A percentile compares a stretch with the other conserved stretches of the same genome.
These are phyloP conservation scores for Puccinia hordei DNA, from an alignment of 1,284 basidiomycete genomes.

Conservation along the genomic window DNA sequence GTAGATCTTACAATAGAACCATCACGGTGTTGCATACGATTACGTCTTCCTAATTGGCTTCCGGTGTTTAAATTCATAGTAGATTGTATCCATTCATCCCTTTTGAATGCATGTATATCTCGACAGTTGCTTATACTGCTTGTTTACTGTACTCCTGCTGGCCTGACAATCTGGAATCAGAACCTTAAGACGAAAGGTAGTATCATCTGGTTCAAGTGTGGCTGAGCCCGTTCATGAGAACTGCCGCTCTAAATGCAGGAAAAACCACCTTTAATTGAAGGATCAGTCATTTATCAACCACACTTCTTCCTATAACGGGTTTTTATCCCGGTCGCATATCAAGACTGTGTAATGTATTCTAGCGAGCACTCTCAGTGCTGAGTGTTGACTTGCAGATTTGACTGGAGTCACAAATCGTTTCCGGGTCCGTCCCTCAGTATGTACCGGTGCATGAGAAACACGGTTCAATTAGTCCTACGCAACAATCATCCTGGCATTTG, in stretches of 20 bases:
- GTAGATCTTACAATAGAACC: background rate
- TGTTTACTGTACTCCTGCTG: background rate
- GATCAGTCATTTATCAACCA: conserved; percentile 2
- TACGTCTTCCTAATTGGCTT: too few species aligned
- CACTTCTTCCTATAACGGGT: background rate
- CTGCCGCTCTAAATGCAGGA: conserved; percentile 6
- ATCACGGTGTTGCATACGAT: background rate
- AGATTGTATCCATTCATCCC: too few species aligned
- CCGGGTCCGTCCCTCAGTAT: conserved; percentile 12
- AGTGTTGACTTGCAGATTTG: background rate
- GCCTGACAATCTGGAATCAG: conserved; percentile 16
- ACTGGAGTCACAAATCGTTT: background rate
- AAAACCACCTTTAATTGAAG: background rate
- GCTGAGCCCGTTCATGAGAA: background rate
- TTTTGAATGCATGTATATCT: too few species aligned
- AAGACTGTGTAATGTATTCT: background rate
- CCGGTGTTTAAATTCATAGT: too few species aligned
- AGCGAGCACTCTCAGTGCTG: background rate
- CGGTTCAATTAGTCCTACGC: background rate
- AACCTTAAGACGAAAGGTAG: background rate
- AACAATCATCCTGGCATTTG: conserved; percentile 5
- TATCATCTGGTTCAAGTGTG: background rate
- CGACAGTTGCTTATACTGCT: too few species aligned
- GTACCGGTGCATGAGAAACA: background rate
- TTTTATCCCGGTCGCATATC: background rate